Evolutionary conservation across 805 yeast species (phyloP).

Genomic region (Candida boidinii): DNA sequence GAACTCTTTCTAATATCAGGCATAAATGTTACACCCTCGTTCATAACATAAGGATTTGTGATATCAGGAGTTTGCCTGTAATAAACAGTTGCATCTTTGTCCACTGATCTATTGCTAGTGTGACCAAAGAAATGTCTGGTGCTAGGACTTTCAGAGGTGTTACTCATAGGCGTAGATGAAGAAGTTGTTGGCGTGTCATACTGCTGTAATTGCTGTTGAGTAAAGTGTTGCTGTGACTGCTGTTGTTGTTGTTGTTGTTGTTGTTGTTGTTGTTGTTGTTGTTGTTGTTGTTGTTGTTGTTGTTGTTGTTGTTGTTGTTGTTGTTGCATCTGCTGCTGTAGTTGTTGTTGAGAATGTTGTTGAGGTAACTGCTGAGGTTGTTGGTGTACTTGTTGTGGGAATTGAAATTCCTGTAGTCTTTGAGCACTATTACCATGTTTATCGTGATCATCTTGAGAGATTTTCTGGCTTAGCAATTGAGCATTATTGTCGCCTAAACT

Average conservation of each 20-base stretch:
- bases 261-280: not conserved
- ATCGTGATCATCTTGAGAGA: not conserved
- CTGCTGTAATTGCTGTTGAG: slow-evolving; percentile 1
- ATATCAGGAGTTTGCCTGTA: no score
- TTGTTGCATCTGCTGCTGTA: not conserved
- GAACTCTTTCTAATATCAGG: no score
- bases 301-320: slow-evolving; percentile 1
- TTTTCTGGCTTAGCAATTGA: not conserved
- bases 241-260: slow-evolving; percentile 2
- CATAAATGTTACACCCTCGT: no score
- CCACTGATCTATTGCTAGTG: not conserved
- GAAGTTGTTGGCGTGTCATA: not conserved
- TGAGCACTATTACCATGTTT: not conserved
- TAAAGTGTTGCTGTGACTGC: not conserved
- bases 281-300: no score
- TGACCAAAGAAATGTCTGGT: no score
- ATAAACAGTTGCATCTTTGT: not conserved
- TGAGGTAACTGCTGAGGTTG: not conserved
- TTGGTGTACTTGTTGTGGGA: not conserved
- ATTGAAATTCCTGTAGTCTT: slow-evolving; percentile 1
- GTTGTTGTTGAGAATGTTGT: not conserved
- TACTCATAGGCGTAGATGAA: not conserved
- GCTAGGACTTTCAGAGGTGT: no score
- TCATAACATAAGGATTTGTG: no score
- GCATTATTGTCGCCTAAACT: not conserved